A percentile compares a stretch with the other conserved stretches of the same genome.
These are phyloP conservation scores for Exophiala mesophila DNA, from an alignment of 2,329 filamentous ascomycete genomes.

Conservation along the genomic window DNA sequence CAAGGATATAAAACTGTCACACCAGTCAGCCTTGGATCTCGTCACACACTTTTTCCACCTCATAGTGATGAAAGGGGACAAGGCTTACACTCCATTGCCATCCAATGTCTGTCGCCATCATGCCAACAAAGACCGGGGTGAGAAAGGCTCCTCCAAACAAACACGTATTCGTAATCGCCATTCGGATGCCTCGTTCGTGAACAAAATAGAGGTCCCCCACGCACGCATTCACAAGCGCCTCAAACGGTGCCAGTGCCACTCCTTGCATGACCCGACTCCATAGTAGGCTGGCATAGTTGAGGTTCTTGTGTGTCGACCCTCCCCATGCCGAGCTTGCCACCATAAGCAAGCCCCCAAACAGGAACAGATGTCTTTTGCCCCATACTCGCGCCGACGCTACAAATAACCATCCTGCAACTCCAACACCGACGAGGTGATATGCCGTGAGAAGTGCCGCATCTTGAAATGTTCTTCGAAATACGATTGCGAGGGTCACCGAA, in stretches of 20 bases:
- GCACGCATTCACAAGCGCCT: slow-evolving; percentile 80
- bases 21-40: too few relatives aligned
- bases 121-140: slow-evolving; percentile 77
- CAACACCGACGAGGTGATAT: slow-evolving; percentile 79
- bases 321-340: slow-evolving; percentile 74
- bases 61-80: slow-evolving; percentile 37
- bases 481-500: slow-evolving; percentile 68
- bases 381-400: slow-evolving; percentile 84
- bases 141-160: slow-evolving; percentile 67
- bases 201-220: slow-evolving; percentile 90
- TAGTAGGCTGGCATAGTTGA: slow-evolving; percentile 66
- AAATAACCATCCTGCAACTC: slow-evolving; percentile 74
- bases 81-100: slow-evolving; percentile 24
- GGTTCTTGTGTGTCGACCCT: slow-evolving; percentile 53
- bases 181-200: slow-evolving; percentile 70
- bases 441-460: slow-evolving; percentile 76
- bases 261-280: slow-evolving; percentile 82
- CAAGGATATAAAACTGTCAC: slow-evolving; percentile 70
- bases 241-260: slow-evolving; percentile 79
- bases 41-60: not conserved
- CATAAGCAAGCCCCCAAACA: slow-evolving; percentile 70
- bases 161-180: slow-evolving; percentile 74
- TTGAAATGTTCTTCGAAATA: slow-evolving; percentile 64
- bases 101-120: slow-evolving; percentile 22
- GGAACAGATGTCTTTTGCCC: slow-evolving; percentile 86